Evolutionary conservation across 1,284 basidiomycete species (phyloP).

Genomic region (Laetiporus sulphureus): DNA sequence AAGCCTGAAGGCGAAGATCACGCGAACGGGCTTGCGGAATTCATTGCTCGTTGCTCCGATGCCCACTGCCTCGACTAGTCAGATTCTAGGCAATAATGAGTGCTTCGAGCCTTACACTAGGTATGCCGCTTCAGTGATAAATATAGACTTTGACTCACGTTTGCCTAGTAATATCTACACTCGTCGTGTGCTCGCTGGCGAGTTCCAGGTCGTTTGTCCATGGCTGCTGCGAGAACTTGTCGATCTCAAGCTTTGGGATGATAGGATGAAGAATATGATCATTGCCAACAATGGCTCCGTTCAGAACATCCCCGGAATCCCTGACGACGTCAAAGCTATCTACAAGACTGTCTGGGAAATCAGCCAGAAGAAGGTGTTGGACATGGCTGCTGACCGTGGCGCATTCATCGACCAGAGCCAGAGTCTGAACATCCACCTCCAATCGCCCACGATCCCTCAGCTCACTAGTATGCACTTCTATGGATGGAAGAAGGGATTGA

Average conservation of each 20-base stretch:
- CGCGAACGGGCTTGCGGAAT: slow-evolving; percentile 85
- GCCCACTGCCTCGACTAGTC: slow-evolving; percentile 98
- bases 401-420: slow-evolving; percentile 97
- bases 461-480: slow-evolving; percentile 99
- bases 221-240: slow-evolving; percentile 98
- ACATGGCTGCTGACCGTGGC: slow-evolving; percentile 96
- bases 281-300: slow-evolving; percentile 97
- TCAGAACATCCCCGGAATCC: slow-evolving; percentile 84
- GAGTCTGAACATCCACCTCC: slow-evolving; percentile 89
- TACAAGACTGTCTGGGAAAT: slow-evolving; percentile 99
- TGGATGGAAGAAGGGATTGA: slow-evolving; percentile 98
- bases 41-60: slow-evolving; percentile 95
- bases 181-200: slow-evolving; percentile 97
- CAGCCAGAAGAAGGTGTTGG: slow-evolving; percentile 96
- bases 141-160: no score
- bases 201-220: slow-evolving; percentile 99
- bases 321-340: slow-evolving; percentile 88
- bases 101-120: slow-evolving; percentile 97
- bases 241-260: slow-evolving; percentile 93
- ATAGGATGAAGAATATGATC: slow-evolving; percentile 99
- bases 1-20: slow-evolving; percentile 83
- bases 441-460: slow-evolving; percentile 89
- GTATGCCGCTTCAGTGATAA: no score
- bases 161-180: slow-evolving; percentile 90
- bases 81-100: slow-evolving; percentile 98